Conservation (phyloP, 345 rosid genomes). For the Melastoma malabathricum region DNA sequence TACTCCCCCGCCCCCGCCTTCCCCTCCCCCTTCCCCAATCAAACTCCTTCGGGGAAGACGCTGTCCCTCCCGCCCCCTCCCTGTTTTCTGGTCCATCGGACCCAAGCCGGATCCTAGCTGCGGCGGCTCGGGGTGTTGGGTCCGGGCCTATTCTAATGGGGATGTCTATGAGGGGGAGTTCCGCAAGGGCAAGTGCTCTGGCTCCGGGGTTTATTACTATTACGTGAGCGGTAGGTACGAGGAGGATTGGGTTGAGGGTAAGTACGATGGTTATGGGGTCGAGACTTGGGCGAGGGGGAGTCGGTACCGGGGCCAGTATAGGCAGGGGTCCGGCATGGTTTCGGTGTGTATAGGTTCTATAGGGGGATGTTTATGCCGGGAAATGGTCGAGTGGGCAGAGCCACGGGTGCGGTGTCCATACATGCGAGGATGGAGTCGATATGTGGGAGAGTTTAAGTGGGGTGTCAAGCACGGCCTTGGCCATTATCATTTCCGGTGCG, state of each 20-base stretch:
- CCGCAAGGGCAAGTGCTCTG: constrained; percentile 78
- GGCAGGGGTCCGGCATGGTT: constrained; percentile 83
- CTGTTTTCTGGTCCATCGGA: constrained; percentile 91
- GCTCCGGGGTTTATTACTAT: constrained; percentile 80
- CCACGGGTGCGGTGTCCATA: constrained; percentile 92
- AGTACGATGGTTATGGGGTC: constrained; percentile 83
- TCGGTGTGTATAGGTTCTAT: constrained; percentile 76
- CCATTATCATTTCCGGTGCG: constrained; percentile 85
- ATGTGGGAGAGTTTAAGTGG: constrained; percentile 91
- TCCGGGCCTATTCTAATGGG: constrained; percentile 72
- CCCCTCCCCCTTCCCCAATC: constrained; percentile 71
- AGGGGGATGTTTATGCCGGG: constrained; percentile 87
- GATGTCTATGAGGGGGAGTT: constrained; percentile 91
- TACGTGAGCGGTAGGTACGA: constrained; percentile 85
- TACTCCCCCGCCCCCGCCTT: constrained; percentile 67
- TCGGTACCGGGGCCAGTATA: constrained; percentile 75
- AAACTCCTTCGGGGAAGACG: constrained; percentile 16
- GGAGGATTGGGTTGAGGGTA: constrained; percentile 92
- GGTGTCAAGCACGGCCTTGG: constrained; percentile 97
- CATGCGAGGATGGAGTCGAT: constrained; percentile 89
- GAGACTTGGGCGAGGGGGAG: constrained; percentile 98
- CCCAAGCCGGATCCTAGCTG: constrained; percentile 48
- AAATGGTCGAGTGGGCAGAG: constrained; percentile 98
- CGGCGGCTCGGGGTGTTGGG: constrained; percentile 74
- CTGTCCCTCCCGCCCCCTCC: constrained; percentile 25